Base-by-base conservation (phyloP, 2,329 filamentous ascomycete genomes). In the Bimuria novae-zelandiae region DNA sequence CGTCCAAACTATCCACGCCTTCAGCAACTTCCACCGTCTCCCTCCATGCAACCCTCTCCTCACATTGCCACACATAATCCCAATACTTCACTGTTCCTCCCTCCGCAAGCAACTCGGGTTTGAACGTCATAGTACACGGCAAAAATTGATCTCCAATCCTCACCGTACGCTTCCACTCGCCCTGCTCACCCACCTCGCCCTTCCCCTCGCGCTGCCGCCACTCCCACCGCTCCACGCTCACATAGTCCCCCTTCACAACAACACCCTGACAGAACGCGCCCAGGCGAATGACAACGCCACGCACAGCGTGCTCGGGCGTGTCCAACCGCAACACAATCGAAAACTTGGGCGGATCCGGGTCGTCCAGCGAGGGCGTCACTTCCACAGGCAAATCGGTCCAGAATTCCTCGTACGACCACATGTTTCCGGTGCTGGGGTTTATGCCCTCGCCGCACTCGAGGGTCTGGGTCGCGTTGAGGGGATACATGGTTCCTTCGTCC, bases 361-460 rank as follows among this genome's bases (percentile, higher is more conserved):
- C 32, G 7, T 23, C 21, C 7, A 10, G 16, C 8, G 27, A 10
- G 8, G 41, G 61, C 1, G 65, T 63, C 0, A 51, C 25, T 8
- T 19, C 2, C 71, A 77, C 64, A 2, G 71, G 62, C 2, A 76
- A 68, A 36, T 85, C 82, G 1, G 74, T 69, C 87, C 87, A 90
- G 2, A 88, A 66, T 69, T 90, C 88, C 67, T 89, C 86, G 59
- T 92, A 90, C 1, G 73, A 47, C 8, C 79, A 79, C 33, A 78
- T 68, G 0, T 63, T 36, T 0, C 81, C 80, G 1, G 82, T 84
- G 0, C 70, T 75, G 0, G 84, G 84, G 58, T 88, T 85, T 10
- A 80, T 71, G 81, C 87, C 88, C 11, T 62, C 61, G 0, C 87
- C 87, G 37, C 73, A 80, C 67, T 89, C 87, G 7, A 78, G 65